phyloP scores from a whole-genome alignment of 1,284 basidiomycete genomes.

The Ustilago lituana region DNA sequence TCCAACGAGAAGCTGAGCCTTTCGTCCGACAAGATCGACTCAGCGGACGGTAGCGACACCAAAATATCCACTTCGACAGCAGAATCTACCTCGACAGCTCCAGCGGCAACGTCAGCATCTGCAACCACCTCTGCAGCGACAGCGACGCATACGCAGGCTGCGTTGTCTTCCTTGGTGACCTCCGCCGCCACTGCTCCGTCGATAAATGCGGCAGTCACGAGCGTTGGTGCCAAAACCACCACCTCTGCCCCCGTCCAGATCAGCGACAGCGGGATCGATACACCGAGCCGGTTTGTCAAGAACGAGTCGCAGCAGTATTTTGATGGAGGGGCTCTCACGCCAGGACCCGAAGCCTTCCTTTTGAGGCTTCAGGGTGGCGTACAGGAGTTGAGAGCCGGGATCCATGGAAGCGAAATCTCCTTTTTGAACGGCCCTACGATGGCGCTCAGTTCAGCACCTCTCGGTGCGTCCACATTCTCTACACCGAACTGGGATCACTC shows the following conservation, averaged over 20 bases:
- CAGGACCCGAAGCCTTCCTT: slow-evolving; percentile 59
- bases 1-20: slow-evolving; percentile 36
- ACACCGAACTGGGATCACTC: slow-evolving; percentile 41
- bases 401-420: slow-evolving; percentile 53
- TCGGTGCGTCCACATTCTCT: slow-evolving; percentile 33
- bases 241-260: slow-evolving; percentile 28
- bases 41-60: slow-evolving; percentile 6
- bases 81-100: background rate
- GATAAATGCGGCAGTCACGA: slow-evolving; percentile 1
- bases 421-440: slow-evolving; percentile 35
- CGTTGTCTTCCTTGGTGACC: slow-evolving; percentile 2
- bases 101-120: slow-evolving; percentile 7
- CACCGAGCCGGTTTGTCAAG: slow-evolving; percentile 50
- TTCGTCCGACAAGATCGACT: slow-evolving; percentile 11
- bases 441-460: slow-evolving; percentile 31
- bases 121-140: slow-evolving; percentile 10
- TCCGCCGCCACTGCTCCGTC: slow-evolving; percentile 10
- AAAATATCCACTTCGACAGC: slow-evolving; percentile 7
- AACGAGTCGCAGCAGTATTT: slow-evolving; percentile 51
- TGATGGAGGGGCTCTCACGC: slow-evolving; percentile 58
- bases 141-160: background rate
- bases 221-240: slow-evolving; percentile 2
- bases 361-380: slow-evolving; percentile 56
- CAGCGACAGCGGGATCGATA: slow-evolving; percentile 39
- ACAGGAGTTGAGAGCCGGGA: slow-evolving; percentile 57